Percentiles rank a stretch among this genome's conserved stretches.
These are phyloP conservation scores for Boehmeria nivea DNA, from an alignment of 306 rosid species.

Conservation along the genomic window DNA sequence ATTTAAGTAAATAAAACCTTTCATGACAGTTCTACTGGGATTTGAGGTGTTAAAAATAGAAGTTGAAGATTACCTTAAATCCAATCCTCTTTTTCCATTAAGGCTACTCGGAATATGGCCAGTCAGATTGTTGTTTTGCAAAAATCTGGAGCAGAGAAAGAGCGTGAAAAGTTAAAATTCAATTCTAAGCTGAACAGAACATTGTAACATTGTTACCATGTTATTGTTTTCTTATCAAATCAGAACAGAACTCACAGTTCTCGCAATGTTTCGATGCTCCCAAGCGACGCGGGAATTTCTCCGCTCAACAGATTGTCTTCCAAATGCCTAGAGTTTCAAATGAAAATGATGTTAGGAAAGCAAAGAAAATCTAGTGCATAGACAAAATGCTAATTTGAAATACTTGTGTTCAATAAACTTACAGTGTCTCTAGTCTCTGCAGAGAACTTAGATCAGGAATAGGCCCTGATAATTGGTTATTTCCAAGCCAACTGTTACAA, in stretches of 20 bases:
- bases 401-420: slow-evolving; percentile 31
- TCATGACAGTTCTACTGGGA: background rate
- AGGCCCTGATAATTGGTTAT: slow-evolving; percentile 68
- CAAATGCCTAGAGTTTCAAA: slow-evolving; percentile 56
- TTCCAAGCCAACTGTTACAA: slow-evolving; percentile 74
- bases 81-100: slow-evolving; percentile 46
- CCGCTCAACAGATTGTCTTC: slow-evolving; percentile 75
- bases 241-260: slow-evolving; percentile 59
- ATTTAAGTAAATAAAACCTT: slow-evolving; percentile 12
- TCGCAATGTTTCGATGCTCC: slow-evolving; percentile 46
- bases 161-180: too few species aligned
- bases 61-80: slow-evolving; percentile 52
- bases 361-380: background rate
- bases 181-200: too few species aligned
- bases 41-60: background rate
- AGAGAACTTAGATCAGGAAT: slow-evolving; percentile 76
- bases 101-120: slow-evolving; percentile 78
- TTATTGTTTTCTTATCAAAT: background rate
- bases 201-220: too few species aligned
- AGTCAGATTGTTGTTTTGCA: slow-evolving; percentile 80
- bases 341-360: slow-evolving; percentile 13
- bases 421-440: slow-evolving; percentile 60
- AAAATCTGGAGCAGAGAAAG: slow-evolving; percentile 43
- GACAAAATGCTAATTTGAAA: background rate
- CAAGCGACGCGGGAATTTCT: slow-evolving; percentile 70